Evolutionary conservation across 2,329 filamentous ascomycete species (phyloP).

Genomic region (Capronia epimyces): DNA sequence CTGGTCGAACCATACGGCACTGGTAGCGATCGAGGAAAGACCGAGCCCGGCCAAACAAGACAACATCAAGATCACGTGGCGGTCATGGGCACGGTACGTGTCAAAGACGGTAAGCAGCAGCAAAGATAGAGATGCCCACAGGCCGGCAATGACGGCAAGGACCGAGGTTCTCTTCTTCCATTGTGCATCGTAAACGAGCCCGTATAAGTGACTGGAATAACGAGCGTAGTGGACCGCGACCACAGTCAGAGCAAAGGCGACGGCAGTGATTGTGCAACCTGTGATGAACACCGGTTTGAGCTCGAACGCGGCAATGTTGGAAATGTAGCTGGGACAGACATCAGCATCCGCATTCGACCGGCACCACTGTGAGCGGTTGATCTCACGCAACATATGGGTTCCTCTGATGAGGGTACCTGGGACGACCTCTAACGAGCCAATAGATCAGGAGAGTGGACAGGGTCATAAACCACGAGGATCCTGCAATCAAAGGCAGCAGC

Average conservation of each 20-base stretch:
- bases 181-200: conserved; percentile 1
- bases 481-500: conserved; percentile 6
- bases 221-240: conserved; percentile 4
- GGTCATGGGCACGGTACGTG: conserved; percentile 1
- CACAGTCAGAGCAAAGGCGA: conserved; percentile 1
- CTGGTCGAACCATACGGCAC: conserved; percentile 7
- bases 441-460: conserved; percentile 8
- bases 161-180: conserved; percentile 3
- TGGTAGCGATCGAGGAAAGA: not conserved
- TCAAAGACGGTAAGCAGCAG: conserved; percentile 7
- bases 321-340: conserved; percentile 1
- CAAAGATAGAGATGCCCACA: not conserved
- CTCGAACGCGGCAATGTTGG: not conserved
- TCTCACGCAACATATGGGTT: conserved; percentile 5
- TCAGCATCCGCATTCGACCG: conserved; percentile 2
- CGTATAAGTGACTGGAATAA: not conserved
- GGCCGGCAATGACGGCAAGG: not conserved
- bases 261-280: not conserved
- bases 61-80: not conserved
- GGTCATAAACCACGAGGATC: conserved; percentile 8
- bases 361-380: not conserved
- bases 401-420: conserved; percentile 4
- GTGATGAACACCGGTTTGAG: not conserved
- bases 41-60: conserved; percentile 5
- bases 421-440: conserved; percentile 7